Evolutionary conservation across 176 grass and related monocot species (phyloP), one percentile per base, ranked within the genome.

Genomic region (Zea luxurians): DNA sequence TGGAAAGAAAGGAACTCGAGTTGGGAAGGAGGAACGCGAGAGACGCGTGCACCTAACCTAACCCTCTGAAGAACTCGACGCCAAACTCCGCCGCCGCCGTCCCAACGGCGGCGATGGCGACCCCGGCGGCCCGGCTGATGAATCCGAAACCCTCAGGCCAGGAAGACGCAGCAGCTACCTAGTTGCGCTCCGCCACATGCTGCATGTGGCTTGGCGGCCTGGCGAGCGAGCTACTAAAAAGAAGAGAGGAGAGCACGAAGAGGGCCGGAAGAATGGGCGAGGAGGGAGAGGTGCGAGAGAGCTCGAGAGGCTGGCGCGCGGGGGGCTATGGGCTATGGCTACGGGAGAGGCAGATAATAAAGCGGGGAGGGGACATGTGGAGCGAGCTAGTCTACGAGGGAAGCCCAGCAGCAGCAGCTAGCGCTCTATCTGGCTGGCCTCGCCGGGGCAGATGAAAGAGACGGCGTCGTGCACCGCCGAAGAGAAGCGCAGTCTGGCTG

Each of bases 341-440:
- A 43, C 10, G 34, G 43, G 69, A 85, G 82, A 91, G 2, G n/a
- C 4, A 40, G 38, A 40, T 40, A 40, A 40, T 82, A 82, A 85
- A 88, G 69, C 43, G 49, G 21, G 27, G 27, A 27, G 48, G 43
- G 57, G 57, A 61, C 84, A 71, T 85, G 85, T 87, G 80, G 58
- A 72, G 76, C 65, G 66, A 53, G 48, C 83, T 76, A 47, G 38
- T 83, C 83, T 49, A 66, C 75, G 83, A 78, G 38, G 15, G 37
- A 16, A 61, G 74, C 74, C 74, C 27, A 27, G 27, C 27, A 27
- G n/a, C n/a, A 34, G 18, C 64, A 66, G 66, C 10, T 2, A 12
- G 2, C 59, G 10, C n/a, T 9, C 17, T 5, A 27, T 27, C 27
- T 27, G 27, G 27, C 2, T 17, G 4, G 53, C 20, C 63, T 16